Conservation (phyloP, 2,329 filamentous ascomycete genomes). For the Colletotrichum sp. region DNA sequence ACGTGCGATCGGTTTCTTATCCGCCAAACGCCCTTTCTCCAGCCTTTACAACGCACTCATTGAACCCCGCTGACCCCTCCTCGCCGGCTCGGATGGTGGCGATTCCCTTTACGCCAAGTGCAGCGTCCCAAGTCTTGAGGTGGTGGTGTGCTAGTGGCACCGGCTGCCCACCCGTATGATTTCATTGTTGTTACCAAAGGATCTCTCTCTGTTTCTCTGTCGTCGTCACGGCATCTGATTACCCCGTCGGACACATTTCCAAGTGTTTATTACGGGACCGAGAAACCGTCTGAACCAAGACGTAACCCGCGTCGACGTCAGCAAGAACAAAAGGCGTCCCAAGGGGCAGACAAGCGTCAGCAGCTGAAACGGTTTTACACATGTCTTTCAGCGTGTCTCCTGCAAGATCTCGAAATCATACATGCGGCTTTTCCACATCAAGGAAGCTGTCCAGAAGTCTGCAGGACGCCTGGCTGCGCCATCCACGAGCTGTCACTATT, state of each 20-base stretch:
- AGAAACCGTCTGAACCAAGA: background rate
- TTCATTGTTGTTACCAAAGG: background rate
- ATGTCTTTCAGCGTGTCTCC: background rate
- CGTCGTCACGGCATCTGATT: background rate
- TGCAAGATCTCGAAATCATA: background rate
- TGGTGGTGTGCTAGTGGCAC: slow-evolving; percentile 1
- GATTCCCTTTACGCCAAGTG: background rate
- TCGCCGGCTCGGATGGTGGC: slow-evolving; percentile 1
- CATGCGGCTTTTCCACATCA: background rate
- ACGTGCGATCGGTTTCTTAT: background rate
- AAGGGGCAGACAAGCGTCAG: background rate
- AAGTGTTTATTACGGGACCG: background rate
- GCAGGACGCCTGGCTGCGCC: background rate
- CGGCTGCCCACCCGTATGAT: background rate
- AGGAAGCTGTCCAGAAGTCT: background rate
- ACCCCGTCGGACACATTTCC: background rate
- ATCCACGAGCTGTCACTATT: background rate
- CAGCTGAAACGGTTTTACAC: background rate
- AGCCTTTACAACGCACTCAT: background rate
- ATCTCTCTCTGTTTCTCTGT: background rate
- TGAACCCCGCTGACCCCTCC: slow-evolving; percentile 1
- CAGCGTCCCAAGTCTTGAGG: background rate
- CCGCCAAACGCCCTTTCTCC: background rate
- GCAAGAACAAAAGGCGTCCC: background rate
- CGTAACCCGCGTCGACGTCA: background rate